Evolutionary conservation across 768 basidiomycete genomes (phyloP).

Genomic region (Neoboletus brunneissimus): DNA sequence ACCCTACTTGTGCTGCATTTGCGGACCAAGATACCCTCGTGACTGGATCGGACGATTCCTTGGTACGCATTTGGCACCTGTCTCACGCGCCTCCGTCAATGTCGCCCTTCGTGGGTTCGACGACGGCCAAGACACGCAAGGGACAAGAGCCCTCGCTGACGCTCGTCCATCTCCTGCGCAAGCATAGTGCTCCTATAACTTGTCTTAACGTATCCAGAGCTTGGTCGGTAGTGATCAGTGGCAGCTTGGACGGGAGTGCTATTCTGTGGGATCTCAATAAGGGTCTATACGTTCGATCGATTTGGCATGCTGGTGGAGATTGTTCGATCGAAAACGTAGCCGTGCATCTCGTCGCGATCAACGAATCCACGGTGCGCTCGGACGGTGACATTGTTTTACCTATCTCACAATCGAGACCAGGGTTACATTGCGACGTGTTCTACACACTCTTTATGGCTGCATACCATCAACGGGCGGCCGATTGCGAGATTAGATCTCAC

Average conservation of each 20-base stretch:
- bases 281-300: conserved; percentile 75
- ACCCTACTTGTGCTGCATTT: conserved; percentile 72
- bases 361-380: conserved; percentile 77
- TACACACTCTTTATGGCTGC: conserved; percentile 61
- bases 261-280: conserved; percentile 89
- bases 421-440: conserved; percentile 90
- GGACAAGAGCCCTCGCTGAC: conserved; percentile 31
- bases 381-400: no score
- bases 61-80: conserved; percentile 80
- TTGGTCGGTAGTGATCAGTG: conserved; percentile 84
- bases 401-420: conserved; percentile 38
- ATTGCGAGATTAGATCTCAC: conserved; percentile 68
- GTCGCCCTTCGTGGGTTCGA: conserved; percentile 23
- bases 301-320: conserved; percentile 56
- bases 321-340: conserved; percentile 31
- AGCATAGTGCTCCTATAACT: conserved; percentile 66
- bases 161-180: conserved; percentile 74
- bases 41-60: conserved; percentile 78
- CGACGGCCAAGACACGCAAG: conserved; percentile 13
- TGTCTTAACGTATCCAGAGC: conserved; percentile 71
- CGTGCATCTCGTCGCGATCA: conserved; percentile 71
- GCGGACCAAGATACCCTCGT: conserved; percentile 71
- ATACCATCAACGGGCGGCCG: conserved; percentile 82
- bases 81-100: conserved; percentile 29
- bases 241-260: conserved; percentile 82